Base-by-base conservation (phyloP, 345 rosid genomes). In the Citrus hindsii region DNA sequence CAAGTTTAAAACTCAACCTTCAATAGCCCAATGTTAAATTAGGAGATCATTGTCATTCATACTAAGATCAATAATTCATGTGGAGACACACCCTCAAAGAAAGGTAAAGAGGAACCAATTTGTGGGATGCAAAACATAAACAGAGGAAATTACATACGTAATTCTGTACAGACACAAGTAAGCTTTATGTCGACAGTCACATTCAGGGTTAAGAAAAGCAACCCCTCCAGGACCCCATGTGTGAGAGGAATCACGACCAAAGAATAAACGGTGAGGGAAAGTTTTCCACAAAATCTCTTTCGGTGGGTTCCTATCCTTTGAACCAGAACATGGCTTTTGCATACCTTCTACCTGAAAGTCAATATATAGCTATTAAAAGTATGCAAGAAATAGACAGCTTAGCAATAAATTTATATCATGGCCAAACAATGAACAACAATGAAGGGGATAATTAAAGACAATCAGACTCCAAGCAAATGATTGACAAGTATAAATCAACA, bases 151-250 rank as follows among this genome's bases (percentile, higher is more conserved):
- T 67, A 79, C 92, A 35, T 81, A 93, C 97, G 98, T 95, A 70
- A 95, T 93, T 83, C 86, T 90, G 78, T 95, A 90, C 67, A 92
- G 77, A 84, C 94, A 88, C 89, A 90, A 24, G 84, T 87, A 78
- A 68, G 90, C 75, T 83, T 81, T 84, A 30, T 90, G 86, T 77
- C 76, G 80, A 79, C 10, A 55, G 79, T 76, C 83, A 79, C 87
- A 46, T 83, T 79, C 76, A 18, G 98, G 99, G 62, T 89, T 86
- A 77, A 86, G 81, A 79, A 95, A 95, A 87, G 99, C 98, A 86
- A 78, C 94, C 61, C 98, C 97, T 82, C 99, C 99, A 30, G 79
- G 82, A 75, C 97, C 98, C 99, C 98, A 93, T 53, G 84, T 80
- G 48, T 0, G 68, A 9, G 89, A 63, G 74, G 88, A 92, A 33